Conservation (phyloP, 2,329 filamentous ascomycete genomes). For the Stemphylium vesicarium region DNA sequence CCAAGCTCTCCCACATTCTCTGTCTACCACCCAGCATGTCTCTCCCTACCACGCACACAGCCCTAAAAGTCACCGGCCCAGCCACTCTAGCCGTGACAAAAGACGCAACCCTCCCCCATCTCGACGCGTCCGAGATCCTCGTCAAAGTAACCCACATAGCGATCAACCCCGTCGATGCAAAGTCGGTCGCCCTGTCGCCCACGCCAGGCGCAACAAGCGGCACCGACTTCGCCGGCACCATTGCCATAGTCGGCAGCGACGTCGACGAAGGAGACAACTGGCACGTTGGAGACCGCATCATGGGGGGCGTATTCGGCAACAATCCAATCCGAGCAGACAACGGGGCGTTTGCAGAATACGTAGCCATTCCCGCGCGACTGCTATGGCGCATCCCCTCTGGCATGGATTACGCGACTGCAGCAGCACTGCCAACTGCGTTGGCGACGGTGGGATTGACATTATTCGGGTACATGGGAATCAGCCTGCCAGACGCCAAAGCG, state of each 20-base stretch:
- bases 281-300: slow-evolving; percentile 1
- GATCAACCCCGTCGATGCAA: slow-evolving; percentile 14
- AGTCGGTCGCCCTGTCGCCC: background rate
- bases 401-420: slow-evolving; percentile 40
- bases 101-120: background rate
- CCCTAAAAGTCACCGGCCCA: background rate
- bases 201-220: slow-evolving; percentile 21
- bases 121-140: background rate
- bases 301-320: slow-evolving; percentile 26
- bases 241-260: slow-evolving; percentile 38
- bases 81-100: background rate
- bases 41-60: background rate
- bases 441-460: slow-evolving; percentile 48
- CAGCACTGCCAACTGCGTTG: slow-evolving; percentile 42
- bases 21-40: too few relatives aligned
- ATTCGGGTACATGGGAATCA: slow-evolving; percentile 28
- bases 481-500: too few relatives aligned
- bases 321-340: background rate
- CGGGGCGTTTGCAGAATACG: slow-evolving; percentile 33
- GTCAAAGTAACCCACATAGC: slow-evolving; percentile 4
- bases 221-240: slow-evolving; percentile 45
- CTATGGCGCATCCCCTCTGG: slow-evolving; percentile 42
- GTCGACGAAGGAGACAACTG: slow-evolving; percentile 31
- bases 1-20: too few relatives aligned
- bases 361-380: slow-evolving; percentile 49